Conservation (phyloP, 2,329 filamentous ascomycete species). For the Aspergillus hiratsukae region DNA sequence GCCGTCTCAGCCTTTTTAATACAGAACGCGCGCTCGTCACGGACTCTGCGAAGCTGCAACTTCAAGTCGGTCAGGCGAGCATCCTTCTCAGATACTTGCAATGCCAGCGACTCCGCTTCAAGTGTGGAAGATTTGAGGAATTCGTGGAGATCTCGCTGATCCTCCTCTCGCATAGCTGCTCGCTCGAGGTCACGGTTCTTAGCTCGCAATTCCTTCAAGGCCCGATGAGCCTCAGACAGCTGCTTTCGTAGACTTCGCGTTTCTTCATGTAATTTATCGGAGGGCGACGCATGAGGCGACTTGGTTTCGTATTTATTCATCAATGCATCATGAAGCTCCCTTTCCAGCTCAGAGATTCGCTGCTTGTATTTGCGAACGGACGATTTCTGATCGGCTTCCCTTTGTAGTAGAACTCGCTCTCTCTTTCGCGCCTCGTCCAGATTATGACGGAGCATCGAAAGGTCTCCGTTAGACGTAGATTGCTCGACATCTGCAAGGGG, state of each 20-base stretch:
- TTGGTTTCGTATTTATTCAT: constrained; percentile 49
- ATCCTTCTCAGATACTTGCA: constrained; percentile 67
- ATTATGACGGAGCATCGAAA: constrained; percentile 60
- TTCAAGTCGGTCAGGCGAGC: constrained; percentile 55
- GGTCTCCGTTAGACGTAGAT: constrained; percentile 40
- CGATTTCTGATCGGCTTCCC: constrained; percentile 62
- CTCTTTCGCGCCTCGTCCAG: constrained; percentile 61
- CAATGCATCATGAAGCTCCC: constrained; percentile 59
- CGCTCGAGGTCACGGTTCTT: constrained; percentile 50
- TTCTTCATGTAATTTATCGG: constrained; percentile 46
- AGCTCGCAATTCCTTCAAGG: constrained; percentile 52
- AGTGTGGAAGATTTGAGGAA: constrained; percentile 45
- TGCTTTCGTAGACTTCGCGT: constrained; percentile 57
- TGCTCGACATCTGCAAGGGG: constrained; percentile 37
- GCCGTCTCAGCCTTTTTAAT: constrained; percentile 39
- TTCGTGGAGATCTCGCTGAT: constrained; percentile 43
- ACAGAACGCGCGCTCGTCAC: constrained; percentile 43
- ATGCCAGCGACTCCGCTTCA: constrained; percentile 62
- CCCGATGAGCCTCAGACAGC: constrained; percentile 56
- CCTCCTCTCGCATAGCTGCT: constrained; percentile 44
- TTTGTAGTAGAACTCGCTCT: constrained; percentile 61
- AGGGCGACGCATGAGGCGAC: constrained; percentile 51
- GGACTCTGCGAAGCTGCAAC: constrained; percentile 60
- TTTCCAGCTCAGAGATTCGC: constrained; percentile 63
- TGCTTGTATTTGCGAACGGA: constrained; percentile 60